These are phyloP conservation scores for Aspergillus ochraceoroseus DNA, from an alignment of 2,329 filamentous ascomycete genomes.

Conservation along the genomic window DNA sequence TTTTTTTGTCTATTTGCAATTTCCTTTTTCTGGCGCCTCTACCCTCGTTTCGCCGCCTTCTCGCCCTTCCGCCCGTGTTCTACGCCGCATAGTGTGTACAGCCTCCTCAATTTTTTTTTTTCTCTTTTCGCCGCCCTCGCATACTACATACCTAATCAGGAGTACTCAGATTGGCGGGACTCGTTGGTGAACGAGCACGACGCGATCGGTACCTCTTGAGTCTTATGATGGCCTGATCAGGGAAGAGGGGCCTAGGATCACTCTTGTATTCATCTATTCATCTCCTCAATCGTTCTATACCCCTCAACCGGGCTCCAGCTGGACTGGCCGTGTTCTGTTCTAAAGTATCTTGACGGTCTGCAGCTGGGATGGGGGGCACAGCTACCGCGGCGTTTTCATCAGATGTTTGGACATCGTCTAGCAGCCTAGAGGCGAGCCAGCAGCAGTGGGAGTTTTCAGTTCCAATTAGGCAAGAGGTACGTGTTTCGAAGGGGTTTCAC, in stretches of 20 bases:
- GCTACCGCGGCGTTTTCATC: slow-evolving; percentile 38
- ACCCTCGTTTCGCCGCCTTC: slow-evolving; percentile 16
- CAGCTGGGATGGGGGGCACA: slow-evolving; percentile 40
- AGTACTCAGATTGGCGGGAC: slow-evolving; percentile 7
- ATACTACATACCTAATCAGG: slow-evolving; percentile 11
- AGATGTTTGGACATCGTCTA: slow-evolving; percentile 38
- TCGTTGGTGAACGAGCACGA: slow-evolving; percentile 8
- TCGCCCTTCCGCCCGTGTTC: slow-evolving; percentile 14
- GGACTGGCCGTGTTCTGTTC: slow-evolving; percentile 30
- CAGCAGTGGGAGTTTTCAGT: slow-evolving; percentile 40
- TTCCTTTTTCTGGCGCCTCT: slow-evolving; percentile 30
- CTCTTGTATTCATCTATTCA: slow-evolving; percentile 18
- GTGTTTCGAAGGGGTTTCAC: slow-evolving; percentile 16
- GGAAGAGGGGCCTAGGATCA: slow-evolving; percentile 15
- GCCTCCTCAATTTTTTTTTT: slow-evolving; percentile 8
- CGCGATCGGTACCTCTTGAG: slow-evolving; percentile 13
- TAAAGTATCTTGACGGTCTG: slow-evolving; percentile 9
- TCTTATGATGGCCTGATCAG: slow-evolving; percentile 33
- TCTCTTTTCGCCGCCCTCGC: slow-evolving; percentile 10
- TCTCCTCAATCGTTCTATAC: too few relatives aligned
- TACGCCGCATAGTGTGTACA: slow-evolving; percentile 5
- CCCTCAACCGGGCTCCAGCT: slow-evolving; percentile 29
- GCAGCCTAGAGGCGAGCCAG: slow-evolving; percentile 30
- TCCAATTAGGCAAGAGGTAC: slow-evolving; percentile 35
- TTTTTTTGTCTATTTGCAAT: slow-evolving; percentile 32